phyloP scores from a whole-genome alignment of 2,329 filamentous ascomycete genomes.

The Cladosporium colombiae region DNA sequence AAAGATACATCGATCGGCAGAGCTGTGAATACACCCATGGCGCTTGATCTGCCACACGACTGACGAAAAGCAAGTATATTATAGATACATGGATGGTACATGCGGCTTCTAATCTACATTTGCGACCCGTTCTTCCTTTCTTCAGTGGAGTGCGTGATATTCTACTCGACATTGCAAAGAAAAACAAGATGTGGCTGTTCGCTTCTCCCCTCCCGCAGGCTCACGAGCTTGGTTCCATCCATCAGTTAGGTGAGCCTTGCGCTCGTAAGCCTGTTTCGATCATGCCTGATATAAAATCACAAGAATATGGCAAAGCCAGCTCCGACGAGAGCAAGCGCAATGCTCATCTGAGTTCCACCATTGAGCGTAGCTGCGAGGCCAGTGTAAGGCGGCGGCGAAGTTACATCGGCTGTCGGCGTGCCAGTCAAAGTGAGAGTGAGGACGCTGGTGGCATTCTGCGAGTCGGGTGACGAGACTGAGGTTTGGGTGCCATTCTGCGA shows the following conservation, averaged over 20 bases:
- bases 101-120: not conserved
- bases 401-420: not conserved
- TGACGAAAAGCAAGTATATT: not conserved
- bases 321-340: slow-evolving; percentile 1
- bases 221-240: not conserved
- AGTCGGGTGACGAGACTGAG: not conserved
- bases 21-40: not conserved
- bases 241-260: not conserved
- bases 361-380: slow-evolving; percentile 1
- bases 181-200: not conserved
- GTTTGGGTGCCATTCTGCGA: slow-evolving; percentile 7
- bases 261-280: not conserved
- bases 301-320: slow-evolving; percentile 5
- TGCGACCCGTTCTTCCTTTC: not conserved
- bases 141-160: not conserved
- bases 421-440: not conserved
- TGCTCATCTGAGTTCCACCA: not conserved
- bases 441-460: slow-evolving; percentile 1
- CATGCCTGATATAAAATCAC: not conserved
- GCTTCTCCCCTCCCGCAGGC: not conserved
- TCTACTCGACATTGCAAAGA: not conserved
- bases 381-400: not conserved
- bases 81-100: slow-evolving; percentile 10
- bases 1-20: not conserved
- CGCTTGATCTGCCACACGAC: not conserved